Base-by-base conservation (phyloP, 1,139 yeast genomes). In the Saccharomycopsis phalli region DNA sequence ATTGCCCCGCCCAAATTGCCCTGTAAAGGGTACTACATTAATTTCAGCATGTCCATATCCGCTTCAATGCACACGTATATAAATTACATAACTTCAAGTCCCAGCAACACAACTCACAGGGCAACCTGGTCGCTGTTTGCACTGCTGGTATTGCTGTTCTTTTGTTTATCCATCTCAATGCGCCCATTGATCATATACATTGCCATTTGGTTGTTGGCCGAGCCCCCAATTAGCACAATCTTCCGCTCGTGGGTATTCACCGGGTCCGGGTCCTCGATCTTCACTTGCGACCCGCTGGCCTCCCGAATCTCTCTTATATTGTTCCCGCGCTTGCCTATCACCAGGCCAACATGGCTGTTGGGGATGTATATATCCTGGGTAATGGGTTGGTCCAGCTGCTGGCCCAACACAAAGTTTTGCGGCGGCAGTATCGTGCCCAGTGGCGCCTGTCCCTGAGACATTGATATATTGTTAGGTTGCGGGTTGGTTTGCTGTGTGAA, bases 271-370 rank as follows among this genome's bases (percentile, higher is more conserved):
- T 80, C 86, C 49, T 73, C 80, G 40, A 86, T 79, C 50, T 76
- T 74, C 20, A 86, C 84, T 44, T 80, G 77, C 31, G 86, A 72
- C 37, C 94, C 91, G 34, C 91, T 76, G 37, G 75, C 68, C 48
- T 78, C 81, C 50, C 94, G 72, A 36, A 86, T 79, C 48, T 81
- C 86, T 53, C 79, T 82, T 45, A 86, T 81, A 53, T 79, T 82
- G 53, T 78, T 75, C 20, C 95, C 95, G 30, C 86, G 86, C 59
- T 79, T 82, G 5, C 95, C 95, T 49, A 86, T 86, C 17, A 86
- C 81, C 29, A 84, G 75, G 0, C 95, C 95, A 37, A 84, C 88
- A 58, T 69, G 79, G 35, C 73, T 71, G 53, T 81, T 81, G 29
- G 94, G 88, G 34, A 86, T 86, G 50, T 63, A 78, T 2, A 84